Evolutionary conservation across 768 basidiomycete genomes (phyloP), one percentile per base, ranked within the genome.

Genomic region (Cystobasidium onofrii): DNA sequence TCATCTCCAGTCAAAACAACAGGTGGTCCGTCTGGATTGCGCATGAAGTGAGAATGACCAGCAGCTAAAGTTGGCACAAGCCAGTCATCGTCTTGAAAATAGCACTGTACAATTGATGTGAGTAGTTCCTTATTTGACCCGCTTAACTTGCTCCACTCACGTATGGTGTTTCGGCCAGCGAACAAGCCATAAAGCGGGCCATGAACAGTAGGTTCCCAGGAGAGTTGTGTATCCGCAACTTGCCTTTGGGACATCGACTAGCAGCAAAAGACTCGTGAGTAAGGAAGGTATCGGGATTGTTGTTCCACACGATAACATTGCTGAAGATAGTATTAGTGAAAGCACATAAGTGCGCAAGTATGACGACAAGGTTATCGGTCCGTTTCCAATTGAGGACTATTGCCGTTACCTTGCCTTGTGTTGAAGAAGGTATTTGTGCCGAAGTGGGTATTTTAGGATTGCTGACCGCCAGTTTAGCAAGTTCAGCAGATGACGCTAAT

Each of bases 351-450:
- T 74, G 67, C 6, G 76, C 84, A 20, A 83, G 82, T 64, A 89
- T 87, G 63, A 83, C 83, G 46, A 84, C 78, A 50, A 89, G 86
- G 75, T 89, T 90, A 0, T 84, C 81, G 27, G 88, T 83, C 20
- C 87, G 84, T 62, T 86, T 86, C 88, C 88, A 89, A 79, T 89
- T 89, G 52, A 89, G 81, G 44, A 89, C 77, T 31, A 79, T 50
- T 0, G 78, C 78, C 0, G 78, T 77, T 1, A 63, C 57, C 33
- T 34, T 34, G 63, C 31, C 41, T 34, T 64, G 20, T 6, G 33
- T 64, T 3, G 31, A 39, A 20, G 46, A 50, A 7, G 46, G 46
- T 50, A 50, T 50, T 4, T 76, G 77, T 17, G 69, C 67, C 23
- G 29, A 2, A 33, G 33, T 33, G n/a, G 46, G 70, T 17, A 39